Evolutionary conservation across 805 yeast species (phyloP).

Genomic region (Ascoidea tarda): DNA sequence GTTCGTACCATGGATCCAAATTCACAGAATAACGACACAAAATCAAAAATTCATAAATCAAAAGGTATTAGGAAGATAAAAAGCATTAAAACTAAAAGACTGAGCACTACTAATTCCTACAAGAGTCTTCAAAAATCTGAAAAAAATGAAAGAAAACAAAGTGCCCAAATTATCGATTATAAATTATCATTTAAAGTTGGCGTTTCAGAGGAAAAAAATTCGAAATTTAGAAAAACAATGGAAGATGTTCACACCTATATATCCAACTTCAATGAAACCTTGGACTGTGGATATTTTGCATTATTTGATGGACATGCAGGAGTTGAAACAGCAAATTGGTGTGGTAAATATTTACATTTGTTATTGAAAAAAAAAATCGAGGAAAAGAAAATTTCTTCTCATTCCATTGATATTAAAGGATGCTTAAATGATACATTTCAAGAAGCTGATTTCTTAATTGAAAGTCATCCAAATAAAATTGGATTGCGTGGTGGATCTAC

Average conservation of each 20-base stretch:
- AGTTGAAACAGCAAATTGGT: conserved; percentile 83
- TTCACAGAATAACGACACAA: too few relatives aligned
- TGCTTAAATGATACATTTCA: conserved; percentile 56
- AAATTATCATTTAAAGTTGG: conserved; percentile 66
- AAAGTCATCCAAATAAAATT: conserved; percentile 29
- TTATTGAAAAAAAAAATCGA: conserved; percentile 43
- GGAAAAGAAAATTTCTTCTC: neutral
- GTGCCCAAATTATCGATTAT: conserved; percentile 2
- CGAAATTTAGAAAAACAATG: conserved; percentile 75
- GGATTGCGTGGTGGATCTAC: conserved; percentile 78
- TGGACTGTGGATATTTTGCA: conserved; percentile 93
- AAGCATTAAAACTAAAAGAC: too few relatives aligned
- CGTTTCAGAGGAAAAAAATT: conserved; percentile 77
- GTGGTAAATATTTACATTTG: conserved; percentile 74
- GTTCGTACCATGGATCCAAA: too few relatives aligned
- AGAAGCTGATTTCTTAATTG: conserved; percentile 60
- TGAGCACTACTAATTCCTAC: too few relatives aligned
- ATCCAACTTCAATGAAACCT: conserved; percentile 79
- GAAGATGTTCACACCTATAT: conserved; percentile 93
- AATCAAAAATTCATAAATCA: too few relatives aligned
- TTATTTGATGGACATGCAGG: conserved; percentile 98
- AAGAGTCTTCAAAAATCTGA: too few relatives aligned
- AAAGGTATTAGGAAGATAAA: too few relatives aligned
- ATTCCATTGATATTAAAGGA: conserved; percentile 37
- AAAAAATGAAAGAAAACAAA: neutral